These are phyloP conservation scores for Quercus variabilis DNA, from an alignment of 306 rosid species.

Conservation along the genomic window DNA sequence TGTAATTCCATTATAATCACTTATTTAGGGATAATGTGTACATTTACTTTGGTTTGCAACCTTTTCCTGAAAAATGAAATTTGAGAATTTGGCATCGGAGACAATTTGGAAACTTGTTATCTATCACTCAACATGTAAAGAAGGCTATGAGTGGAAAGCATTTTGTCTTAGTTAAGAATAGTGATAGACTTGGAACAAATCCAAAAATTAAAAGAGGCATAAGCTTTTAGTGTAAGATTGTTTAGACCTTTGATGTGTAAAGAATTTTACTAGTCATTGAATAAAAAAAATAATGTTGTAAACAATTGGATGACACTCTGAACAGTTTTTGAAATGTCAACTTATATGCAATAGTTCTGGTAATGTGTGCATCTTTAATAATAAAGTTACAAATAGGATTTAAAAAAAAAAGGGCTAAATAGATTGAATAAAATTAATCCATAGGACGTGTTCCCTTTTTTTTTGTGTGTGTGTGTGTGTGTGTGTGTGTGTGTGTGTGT, in stretches of 20 bases:
- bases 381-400: background rate
- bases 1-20: background rate
- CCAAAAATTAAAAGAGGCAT: background rate
- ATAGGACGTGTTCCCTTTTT: too few species aligned
- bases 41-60: constrained; percentile 5
- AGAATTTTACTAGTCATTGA: background rate
- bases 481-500: background rate
- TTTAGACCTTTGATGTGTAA: background rate
- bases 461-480: background rate
- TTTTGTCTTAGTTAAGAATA: background rate
- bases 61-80: background rate
- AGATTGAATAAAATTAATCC: too few species aligned
- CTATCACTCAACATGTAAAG: background rate
- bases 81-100: background rate
- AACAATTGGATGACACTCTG: background rate
- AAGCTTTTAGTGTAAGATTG: background rate
- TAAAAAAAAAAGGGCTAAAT: too few species aligned
- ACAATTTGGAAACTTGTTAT: background rate
- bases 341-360: background rate
- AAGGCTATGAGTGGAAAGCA: background rate
- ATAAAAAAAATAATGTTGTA: too few species aligned
- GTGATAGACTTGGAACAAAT: background rate
- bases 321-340: background rate
- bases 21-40: background rate
- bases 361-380: background rate